A percentile compares a stretch with the other conserved stretches of the same genome.
phyloP scores from a whole-genome alignment of 1,284 basidiomycete species.

The Ceratobasidium sp. region DNA sequence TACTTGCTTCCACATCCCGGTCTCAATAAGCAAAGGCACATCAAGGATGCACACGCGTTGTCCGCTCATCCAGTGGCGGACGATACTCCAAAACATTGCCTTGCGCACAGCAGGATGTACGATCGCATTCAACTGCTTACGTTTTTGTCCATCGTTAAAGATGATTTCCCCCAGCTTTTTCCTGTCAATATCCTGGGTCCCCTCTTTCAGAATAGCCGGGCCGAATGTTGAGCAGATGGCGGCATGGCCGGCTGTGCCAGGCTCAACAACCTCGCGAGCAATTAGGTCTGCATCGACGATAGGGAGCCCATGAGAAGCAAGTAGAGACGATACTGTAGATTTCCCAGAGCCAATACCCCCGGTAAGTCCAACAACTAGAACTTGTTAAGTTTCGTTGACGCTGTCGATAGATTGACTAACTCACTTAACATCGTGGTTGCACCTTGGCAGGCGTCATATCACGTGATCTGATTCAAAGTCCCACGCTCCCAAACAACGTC shows the following conservation, averaged over 20 bases:
- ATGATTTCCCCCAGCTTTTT: constrained; percentile 87
- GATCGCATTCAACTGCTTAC: constrained; percentile 84
- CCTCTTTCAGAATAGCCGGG: constrained; percentile 75
- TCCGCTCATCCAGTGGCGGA: constrained; percentile 82
- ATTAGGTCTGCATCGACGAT: constrained; percentile 94
- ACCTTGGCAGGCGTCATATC: neutral
- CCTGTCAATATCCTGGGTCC: constrained; percentile 75
- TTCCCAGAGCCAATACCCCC: constrained; percentile 98
- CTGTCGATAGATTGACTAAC: constrained; percentile 7
- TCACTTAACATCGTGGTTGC: constrained; percentile 42
- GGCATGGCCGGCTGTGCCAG: constrained; percentile 81
- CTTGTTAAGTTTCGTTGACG: neutral
- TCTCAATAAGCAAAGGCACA: constrained; percentile 94
- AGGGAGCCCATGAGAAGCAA: constrained; percentile 76
- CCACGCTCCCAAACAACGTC: neutral
- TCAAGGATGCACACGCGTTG: constrained; percentile 87
- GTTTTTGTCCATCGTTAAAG: constrained; percentile 81
- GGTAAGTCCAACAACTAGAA: constrained; percentile 90
- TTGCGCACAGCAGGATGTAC: constrained; percentile 90
- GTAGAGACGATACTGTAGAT: constrained; percentile 86
- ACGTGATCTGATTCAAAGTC: neutral
- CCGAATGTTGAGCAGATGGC: constrained; percentile 83
- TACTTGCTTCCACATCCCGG: constrained; percentile 87
- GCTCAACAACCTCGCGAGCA: constrained; percentile 88
- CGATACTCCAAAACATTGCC: constrained; percentile 78